Base-by-base conservation (phyloP, 139 green algal species). In the Chlamydomonas schloesseri region DNA sequence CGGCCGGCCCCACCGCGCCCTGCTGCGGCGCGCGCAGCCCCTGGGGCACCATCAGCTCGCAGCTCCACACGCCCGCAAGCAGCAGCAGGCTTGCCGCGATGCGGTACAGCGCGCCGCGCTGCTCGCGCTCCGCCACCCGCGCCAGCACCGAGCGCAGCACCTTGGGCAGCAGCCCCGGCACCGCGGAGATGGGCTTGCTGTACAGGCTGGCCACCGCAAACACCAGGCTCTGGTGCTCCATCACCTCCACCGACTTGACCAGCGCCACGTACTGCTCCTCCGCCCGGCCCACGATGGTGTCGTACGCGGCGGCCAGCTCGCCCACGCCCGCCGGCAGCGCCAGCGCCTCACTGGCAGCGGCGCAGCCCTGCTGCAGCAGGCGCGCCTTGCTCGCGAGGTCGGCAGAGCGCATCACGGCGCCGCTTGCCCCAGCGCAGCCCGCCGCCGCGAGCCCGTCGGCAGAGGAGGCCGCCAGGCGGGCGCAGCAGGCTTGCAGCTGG, bases 151-250 rank as follows among this genome's bases (percentile, higher is more conserved):
- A n/a, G n/a, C n/a, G 8, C 3, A 79, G 46, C 10, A 79, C 29
- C 13, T 17, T 24, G 33, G 72, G 72, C 11, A 79, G 46, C 72
- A 24, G 2, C 5, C 10, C 47, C 13, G 14, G 72, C 11, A 47
- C 65, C 2, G 11, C 3, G 47, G 6, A 14, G 29, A 79, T 42
- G 23, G 72, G 72, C 28, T 67, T 14, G 47, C 29, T 10, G 28
- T 65, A 47, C 72, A 79, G 72, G 29, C 46, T 79, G 28, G 72
- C 72, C 13, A 79, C 47, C 4, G 47, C 72, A 33, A 79, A 79
- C 28, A 28, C 72, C 72, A 79, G 47, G 74, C 57, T 70, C 21
- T 82, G 33, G 24, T 82, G 74, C 55, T 82, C 24, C 55, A 70
- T 34, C 57, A 33, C 29, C 23, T 23, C 18, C 34, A 79, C 72